These are phyloP conservation scores for Ophiorrhiza pumila DNA, from an alignment of 257 asterid genomes.

Conservation along the genomic window DNA sequence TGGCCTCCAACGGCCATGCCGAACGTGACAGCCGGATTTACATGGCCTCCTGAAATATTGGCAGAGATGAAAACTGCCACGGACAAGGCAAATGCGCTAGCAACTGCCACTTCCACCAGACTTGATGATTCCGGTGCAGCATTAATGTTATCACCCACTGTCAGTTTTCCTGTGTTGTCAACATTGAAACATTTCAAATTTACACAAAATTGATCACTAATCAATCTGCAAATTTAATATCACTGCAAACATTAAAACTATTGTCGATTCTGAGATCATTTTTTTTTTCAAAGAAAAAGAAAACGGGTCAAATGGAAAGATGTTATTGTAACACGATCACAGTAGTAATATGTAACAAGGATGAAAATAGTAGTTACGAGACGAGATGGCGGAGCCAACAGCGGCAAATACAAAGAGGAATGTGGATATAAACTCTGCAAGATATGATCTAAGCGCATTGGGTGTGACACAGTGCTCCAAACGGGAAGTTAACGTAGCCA, in stretches of 20 bases:
- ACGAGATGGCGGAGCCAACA: slow-evolving; percentile 61
- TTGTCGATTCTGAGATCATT: too few species aligned
- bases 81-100: slow-evolving; percentile 56
- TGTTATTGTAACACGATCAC: neutral
- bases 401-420: slow-evolving; percentile 77
- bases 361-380: slow-evolving; percentile 30
- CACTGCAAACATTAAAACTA: too few species aligned
- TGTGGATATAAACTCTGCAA: slow-evolving; percentile 90
- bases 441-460: slow-evolving; percentile 63
- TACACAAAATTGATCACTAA: neutral
- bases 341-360: neutral
- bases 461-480: slow-evolving; percentile 54
- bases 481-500: slow-evolving; percentile 68
- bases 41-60: slow-evolving; percentile 79
- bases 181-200: neutral
- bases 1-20: slow-evolving; percentile 81
- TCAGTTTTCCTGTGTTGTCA: slow-evolving; percentile 48
- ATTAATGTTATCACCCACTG: slow-evolving; percentile 14
- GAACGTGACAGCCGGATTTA: slow-evolving; percentile 85
- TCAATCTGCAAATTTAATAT: too few species aligned
- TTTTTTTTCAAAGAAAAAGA: too few species aligned
- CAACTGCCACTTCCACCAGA: slow-evolving; percentile 48
- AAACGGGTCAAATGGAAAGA: too few species aligned
- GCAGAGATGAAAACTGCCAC: slow-evolving; percentile 59
- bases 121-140: slow-evolving; percentile 40